phyloP scores from a whole-genome alignment of 768 basidiomycete species.

The Boletus tylopilopsis region DNA sequence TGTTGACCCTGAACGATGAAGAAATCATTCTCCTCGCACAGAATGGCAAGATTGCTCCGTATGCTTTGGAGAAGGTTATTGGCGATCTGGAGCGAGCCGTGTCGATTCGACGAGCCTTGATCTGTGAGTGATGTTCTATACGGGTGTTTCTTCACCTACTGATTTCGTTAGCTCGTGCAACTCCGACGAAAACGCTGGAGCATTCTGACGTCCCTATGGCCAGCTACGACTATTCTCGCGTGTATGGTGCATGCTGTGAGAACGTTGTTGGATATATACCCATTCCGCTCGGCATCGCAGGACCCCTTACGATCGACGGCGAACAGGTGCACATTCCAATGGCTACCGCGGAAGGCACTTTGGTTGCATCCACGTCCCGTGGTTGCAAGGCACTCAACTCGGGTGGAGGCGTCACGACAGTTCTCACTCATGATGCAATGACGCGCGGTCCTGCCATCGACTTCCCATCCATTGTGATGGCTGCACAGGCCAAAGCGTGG shows the following conservation, averaged over 20 bases:
- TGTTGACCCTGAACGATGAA: constrained; percentile 78
- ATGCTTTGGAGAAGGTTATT: constrained; percentile 93
- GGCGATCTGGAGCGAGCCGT: constrained; percentile 88
- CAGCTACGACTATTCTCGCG: constrained; percentile 90
- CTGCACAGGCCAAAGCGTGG: constrained; percentile 86
- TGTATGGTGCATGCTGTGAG: constrained; percentile 97
- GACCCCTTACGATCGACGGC: constrained; percentile 90
- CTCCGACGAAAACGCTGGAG: constrained; percentile 81
- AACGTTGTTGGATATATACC: constrained; percentile 98
- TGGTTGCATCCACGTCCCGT: constrained; percentile 95
- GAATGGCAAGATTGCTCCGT: constrained; percentile 91
- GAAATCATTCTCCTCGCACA: constrained; percentile 87
- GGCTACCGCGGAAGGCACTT: constrained; percentile 99
- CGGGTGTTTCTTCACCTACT: constrained; percentile 1
- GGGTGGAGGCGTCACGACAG: constrained; percentile 92
- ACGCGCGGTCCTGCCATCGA: constrained; percentile 98
- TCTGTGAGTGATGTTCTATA: constrained; percentile 63
- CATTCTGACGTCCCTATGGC: constrained; percentile 74
- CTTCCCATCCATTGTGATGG: constrained; percentile 77
- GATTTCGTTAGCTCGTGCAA: constrained; percentile 65
- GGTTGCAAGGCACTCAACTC: constrained; percentile 98
- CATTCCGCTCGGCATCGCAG: constrained; percentile 92
- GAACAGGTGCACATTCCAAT: constrained; percentile 86
- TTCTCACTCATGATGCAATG: constrained; percentile 91
- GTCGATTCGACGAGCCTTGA: constrained; percentile 76